phyloP scores from a whole-genome alignment of 768 basidiomycete species.

The Flagelloscypha sp. region DNA sequence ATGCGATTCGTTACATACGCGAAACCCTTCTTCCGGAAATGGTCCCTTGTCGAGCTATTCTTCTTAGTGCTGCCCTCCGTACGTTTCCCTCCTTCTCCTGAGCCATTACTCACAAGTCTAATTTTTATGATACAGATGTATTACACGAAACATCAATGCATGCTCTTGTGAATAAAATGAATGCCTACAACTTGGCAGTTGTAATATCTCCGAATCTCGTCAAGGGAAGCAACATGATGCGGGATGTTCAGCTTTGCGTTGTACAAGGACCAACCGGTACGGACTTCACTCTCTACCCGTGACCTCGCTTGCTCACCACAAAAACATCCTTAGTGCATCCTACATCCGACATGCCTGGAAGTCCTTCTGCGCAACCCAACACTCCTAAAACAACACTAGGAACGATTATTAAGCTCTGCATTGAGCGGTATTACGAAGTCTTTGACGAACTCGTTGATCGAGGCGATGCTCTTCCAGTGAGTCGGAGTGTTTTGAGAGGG shows the following conservation, averaged over 20 bases:
- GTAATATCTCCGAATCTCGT: slow-evolving; percentile 78
- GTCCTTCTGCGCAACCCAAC: slow-evolving; percentile 25
- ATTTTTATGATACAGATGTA: slow-evolving; percentile 44
- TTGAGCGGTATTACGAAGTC: slow-evolving; percentile 76
- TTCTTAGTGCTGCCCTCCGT: slow-evolving; percentile 66
- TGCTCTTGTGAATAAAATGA: slow-evolving; percentile 66
- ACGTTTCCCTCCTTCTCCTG: slow-evolving; percentile 17
- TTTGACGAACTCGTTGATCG: slow-evolving; percentile 78
- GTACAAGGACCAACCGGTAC: too few relatives aligned
- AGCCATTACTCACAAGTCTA: slow-evolving; percentile 10
- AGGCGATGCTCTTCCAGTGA: slow-evolving; percentile 44
- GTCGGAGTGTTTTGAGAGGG: neutral
- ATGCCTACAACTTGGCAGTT: slow-evolving; percentile 73
- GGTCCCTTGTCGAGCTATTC: slow-evolving; percentile 62
- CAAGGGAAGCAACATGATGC: slow-evolving; percentile 54
- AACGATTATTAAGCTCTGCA: slow-evolving; percentile 64
- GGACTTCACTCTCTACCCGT: too few relatives aligned
- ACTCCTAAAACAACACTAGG: slow-evolving; percentile 63
- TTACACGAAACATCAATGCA: slow-evolving; percentile 72
- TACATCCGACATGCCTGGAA: slow-evolving; percentile 13
- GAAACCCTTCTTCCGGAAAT: slow-evolving; percentile 60
- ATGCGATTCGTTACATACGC: too few relatives aligned
- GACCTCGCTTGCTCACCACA: slow-evolving; percentile 8
- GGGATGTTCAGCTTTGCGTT: slow-evolving; percentile 68
- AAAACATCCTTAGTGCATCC: too few relatives aligned